These are phyloP conservation scores for Leptographium wingfieldii DNA, from an alignment of 2,329 filamentous ascomycete genomes.

Conservation along the genomic window DNA sequence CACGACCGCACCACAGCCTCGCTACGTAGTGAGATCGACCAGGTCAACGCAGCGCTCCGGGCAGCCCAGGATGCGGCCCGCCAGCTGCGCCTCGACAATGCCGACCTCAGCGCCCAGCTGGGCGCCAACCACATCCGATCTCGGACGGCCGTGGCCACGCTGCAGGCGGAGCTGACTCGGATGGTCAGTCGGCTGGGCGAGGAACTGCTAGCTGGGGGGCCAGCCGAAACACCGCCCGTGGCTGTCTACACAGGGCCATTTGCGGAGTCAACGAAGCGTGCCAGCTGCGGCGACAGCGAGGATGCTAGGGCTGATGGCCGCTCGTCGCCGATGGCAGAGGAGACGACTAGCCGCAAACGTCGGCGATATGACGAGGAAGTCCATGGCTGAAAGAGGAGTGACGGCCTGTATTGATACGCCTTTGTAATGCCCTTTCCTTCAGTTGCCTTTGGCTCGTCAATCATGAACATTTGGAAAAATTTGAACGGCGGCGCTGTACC, in stretches of 20 bases:
- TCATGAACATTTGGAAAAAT: background rate
- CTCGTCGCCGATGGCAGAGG: background rate
- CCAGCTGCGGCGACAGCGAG: background rate
- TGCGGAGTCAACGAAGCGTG: conserved; percentile 3
- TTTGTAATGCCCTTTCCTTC: background rate
- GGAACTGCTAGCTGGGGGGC: conserved; percentile 22
- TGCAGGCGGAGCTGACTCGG: conserved; percentile 38
- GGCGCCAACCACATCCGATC: conserved; percentile 27
- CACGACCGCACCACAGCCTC: background rate
- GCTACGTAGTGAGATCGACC: conserved; percentile 35
- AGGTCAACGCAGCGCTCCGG: conserved; percentile 31
- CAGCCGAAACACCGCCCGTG: background rate
- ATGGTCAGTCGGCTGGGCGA: conserved; percentile 34
- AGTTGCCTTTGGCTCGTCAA: background rate
- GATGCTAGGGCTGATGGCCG: background rate
- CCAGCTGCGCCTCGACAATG: conserved; percentile 33
- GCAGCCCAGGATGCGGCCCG: conserved; percentile 33
- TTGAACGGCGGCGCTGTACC: background rate
- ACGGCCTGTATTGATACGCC: background rate
- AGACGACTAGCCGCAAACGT: conserved; percentile 20
- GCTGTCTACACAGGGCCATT: conserved; percentile 5
- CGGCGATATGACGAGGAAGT: conserved; percentile 36
- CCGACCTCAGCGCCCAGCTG: conserved; percentile 21
- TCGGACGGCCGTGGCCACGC: conserved; percentile 31
- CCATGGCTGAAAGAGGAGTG: background rate